These are phyloP conservation scores for Aurifilum marmelostoma DNA, from an alignment of 2,329 filamentous ascomycete species.

Conservation along the genomic window DNA sequence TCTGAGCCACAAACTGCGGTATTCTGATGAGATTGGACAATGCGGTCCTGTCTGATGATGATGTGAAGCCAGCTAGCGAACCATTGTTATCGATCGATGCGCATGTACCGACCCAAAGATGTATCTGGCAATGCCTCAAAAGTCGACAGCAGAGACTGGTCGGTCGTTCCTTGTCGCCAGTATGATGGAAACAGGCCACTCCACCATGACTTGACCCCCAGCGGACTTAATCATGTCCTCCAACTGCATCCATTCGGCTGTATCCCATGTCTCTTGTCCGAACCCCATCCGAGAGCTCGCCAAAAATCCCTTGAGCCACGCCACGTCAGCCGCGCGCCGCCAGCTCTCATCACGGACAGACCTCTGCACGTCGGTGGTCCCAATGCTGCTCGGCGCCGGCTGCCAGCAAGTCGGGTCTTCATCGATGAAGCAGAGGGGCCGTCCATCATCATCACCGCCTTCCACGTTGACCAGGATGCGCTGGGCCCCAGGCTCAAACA, in stretches of 20 bases:
- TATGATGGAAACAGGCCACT: conserved; percentile 31
- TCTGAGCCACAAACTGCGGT: background rate
- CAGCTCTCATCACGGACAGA: conserved; percentile 24
- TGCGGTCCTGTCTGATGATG: background rate
- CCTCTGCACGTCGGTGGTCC: conserved; percentile 5
- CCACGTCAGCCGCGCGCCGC: conserved; percentile 29
- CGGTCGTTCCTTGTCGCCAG: conserved; percentile 28
- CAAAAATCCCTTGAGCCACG: conserved; percentile 32
- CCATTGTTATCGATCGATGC: background rate
- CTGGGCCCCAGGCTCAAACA: conserved; percentile 28
- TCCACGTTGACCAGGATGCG: conserved; percentile 26
- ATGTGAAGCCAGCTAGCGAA: background rate
- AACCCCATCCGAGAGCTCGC: conserved; percentile 31
- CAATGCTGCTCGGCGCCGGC: conserved; percentile 15
- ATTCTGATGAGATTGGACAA: background rate
- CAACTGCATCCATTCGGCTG: conserved; percentile 29
- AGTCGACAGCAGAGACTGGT: conserved; percentile 3
- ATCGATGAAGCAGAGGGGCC: conserved; percentile 30
- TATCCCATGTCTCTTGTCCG: conserved; percentile 29
- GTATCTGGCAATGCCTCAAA: too few relatives aligned
- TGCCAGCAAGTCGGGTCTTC: conserved; percentile 23
- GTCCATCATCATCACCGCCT: conserved; percentile 7
- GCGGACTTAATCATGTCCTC: conserved; percentile 26
- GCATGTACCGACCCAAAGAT: background rate
- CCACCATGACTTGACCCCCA: conserved; percentile 24